Evolutionary conservation across 2,329 filamentous ascomycete species (phyloP), one percentile per base, ranked within the genome.

Genomic region (Pseudovirgaria hyperparasitica): DNA sequence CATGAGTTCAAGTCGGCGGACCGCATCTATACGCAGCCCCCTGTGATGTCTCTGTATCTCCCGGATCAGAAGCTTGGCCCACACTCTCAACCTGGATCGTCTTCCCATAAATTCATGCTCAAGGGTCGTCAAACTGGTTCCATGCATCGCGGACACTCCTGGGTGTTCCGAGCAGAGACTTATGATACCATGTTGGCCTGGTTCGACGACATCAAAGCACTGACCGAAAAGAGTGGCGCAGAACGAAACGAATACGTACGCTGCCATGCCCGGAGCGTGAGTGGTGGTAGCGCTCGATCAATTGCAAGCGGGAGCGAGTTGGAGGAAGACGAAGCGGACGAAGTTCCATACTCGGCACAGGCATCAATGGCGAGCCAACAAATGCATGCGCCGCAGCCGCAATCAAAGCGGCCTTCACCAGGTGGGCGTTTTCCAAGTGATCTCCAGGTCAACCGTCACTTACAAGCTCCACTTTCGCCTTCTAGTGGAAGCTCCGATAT

Each of bases 1-100:
- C 90, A 98, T 60, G 90, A 98, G 57, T 98, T 96, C 70, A 94
- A 93, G 54, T 93, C 85, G n/a, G 84, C 85, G 39, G 87, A 96
- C 57, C 86, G 87, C 52, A 79, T 76, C 36, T 66, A 67, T 42
- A 67, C 72, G 33, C 82, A 90, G 55, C 77, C 81, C 20, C 90
- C 90, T 1, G 73, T 96, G 49, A 94, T 98, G 87, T 96, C 90
- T 22, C 66, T 98, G 30, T 92, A 90, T 50, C 70, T 98, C 16
- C 81, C 81, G 5, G 90, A 96, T 42, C 90, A 96, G 57, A 94
- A 93, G 52, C 68, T 98, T 31, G 90, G 90, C 19, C 92, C 86
- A 19, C 85, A 92, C 50, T 94, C 87, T 7, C 70, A 74, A 33
- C 72, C 75, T 32, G 76, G 73, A 25, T 86, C 82, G 9, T 82